Conservation (phyloP, 2,329 filamentous ascomycete genomes). For the Aspergillus sp. region DNA sequence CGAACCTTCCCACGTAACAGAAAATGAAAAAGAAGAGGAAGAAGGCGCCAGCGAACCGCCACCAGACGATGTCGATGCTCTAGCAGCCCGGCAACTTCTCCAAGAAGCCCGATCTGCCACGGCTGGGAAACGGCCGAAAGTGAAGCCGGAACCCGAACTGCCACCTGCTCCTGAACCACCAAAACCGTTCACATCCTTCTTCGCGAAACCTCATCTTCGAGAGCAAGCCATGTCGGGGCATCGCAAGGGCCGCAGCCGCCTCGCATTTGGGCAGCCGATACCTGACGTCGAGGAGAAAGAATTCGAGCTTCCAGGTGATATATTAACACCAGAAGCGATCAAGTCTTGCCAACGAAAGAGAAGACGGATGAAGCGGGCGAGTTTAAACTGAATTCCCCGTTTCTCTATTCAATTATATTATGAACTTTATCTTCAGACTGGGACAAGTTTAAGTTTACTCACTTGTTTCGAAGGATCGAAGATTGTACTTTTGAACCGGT, state of each 20-base stretch:
- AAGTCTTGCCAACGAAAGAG: slow-evolving; percentile 41
- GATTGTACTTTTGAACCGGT: neutral
- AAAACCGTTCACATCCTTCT: slow-evolving; percentile 83
- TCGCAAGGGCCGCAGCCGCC: slow-evolving; percentile 66
- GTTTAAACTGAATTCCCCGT: slow-evolving; percentile 18
- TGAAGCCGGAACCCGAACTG: slow-evolving; percentile 7
- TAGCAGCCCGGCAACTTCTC: slow-evolving; percentile 71
- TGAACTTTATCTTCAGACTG: neutral
- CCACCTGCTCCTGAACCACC: slow-evolving; percentile 32
- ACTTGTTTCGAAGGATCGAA: neutral
- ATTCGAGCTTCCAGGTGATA: slow-evolving; percentile 71
- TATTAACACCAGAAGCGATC: slow-evolving; percentile 46
- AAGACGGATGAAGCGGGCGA: slow-evolving; percentile 35
- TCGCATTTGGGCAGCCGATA: slow-evolving; percentile 79
- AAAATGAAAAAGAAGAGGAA: slow-evolving; percentile 42
- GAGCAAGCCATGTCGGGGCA: slow-evolving; percentile 74
- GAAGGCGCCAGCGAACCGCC: slow-evolving; percentile 52
- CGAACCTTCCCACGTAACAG: slow-evolving; percentile 42
- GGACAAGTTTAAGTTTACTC: neutral
- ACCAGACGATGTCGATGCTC: slow-evolving; percentile 69
- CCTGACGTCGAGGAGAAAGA: slow-evolving; percentile 71
- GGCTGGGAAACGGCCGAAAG: slow-evolving; percentile 38
- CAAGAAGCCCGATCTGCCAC: slow-evolving; percentile 65
- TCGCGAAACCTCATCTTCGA: slow-evolving; percentile 73
- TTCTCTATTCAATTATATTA: neutral